These are phyloP conservation scores for Blastobotrys proliferans DNA, from an alignment of 1,139 yeast species.

Conservation along the genomic window DNA sequence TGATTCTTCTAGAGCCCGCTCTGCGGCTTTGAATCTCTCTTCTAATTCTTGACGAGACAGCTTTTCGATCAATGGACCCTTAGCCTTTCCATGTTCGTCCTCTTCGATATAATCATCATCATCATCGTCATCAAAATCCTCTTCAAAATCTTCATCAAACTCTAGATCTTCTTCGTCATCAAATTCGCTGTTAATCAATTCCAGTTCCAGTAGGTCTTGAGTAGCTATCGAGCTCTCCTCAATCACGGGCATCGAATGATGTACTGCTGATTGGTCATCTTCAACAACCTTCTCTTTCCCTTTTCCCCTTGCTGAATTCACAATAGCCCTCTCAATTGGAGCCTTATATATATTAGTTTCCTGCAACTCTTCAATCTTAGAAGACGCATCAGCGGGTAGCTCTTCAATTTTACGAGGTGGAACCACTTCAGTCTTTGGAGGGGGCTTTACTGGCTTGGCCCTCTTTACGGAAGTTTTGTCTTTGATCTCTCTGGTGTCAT, in stretches of 20 bases:
- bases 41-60: constrained; percentile 10
- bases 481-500: constrained; percentile 5
- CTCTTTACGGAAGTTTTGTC: constrained; percentile 18
- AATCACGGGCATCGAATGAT: too few species aligned
- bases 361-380: background rate
- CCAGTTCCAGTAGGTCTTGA: constrained; percentile 51
- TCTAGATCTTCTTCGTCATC: constrained; percentile 38
- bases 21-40: constrained; percentile 8
- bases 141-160: constrained; percentile 40
- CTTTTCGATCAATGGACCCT: constrained; percentile 14
- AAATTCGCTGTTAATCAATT: constrained; percentile 51
- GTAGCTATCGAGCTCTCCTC: constrained; percentile 40
- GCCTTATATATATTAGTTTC: background rate
- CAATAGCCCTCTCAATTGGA: background rate
- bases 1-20: constrained; percentile 7
- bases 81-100: constrained; percentile 38
- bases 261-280: background rate
- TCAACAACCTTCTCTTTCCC: background rate
- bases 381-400: too few species aligned
- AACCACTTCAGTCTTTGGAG: constrained; percentile 6
- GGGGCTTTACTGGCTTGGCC: constrained; percentile 15
- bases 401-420: background rate
- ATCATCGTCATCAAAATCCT: constrained; percentile 41
- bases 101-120: constrained; percentile 38
- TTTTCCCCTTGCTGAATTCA: background rate